These are phyloP conservation scores for Stephania yunnanensis DNA, from an alignment of 164 flowering plant species.

Conservation along the genomic window DNA sequence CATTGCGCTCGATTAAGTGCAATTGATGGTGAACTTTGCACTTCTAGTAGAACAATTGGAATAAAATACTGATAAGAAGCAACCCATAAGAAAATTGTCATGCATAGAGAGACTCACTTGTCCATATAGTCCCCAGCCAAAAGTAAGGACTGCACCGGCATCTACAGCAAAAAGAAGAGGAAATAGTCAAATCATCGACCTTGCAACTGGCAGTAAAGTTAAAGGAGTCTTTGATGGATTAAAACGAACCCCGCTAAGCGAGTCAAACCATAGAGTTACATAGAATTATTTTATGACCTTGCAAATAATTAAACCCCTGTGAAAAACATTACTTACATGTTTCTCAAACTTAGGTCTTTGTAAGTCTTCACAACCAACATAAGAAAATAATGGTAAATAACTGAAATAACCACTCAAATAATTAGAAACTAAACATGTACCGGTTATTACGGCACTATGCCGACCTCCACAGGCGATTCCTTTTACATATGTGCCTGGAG, in stretches of 20 bases:
- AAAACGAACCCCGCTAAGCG: not conserved
- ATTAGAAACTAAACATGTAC: conserved; percentile 28
- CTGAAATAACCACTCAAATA: not conserved
- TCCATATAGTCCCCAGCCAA: conserved; percentile 99
- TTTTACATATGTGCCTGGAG: conserved; percentile 79
- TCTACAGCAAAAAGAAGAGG: conserved; percentile 31
- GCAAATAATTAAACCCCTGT: not conserved
- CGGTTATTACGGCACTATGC: conserved; percentile 91
- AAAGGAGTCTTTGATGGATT: not conserved
- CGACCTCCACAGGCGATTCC: conserved; percentile 97
- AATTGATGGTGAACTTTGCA: too few species aligned
- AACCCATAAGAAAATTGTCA: not conserved
- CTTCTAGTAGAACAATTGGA: not conserved
- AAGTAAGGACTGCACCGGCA: conserved; percentile 89
- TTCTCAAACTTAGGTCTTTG: not conserved
- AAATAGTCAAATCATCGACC: not conserved
- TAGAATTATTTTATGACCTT: not conserved
- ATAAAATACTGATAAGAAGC: not conserved
- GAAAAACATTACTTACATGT: not conserved
- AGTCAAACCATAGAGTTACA: not conserved
- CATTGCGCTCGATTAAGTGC: too few species aligned
- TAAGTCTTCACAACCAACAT: not conserved
- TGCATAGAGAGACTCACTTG: conserved; percentile 47
- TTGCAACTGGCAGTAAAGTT: not conserved
- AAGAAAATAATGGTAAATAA: not conserved